These are phyloP conservation scores for Ogataea trehaloabstinens DNA, from an alignment of 805 yeast species.

Conservation along the genomic window DNA sequence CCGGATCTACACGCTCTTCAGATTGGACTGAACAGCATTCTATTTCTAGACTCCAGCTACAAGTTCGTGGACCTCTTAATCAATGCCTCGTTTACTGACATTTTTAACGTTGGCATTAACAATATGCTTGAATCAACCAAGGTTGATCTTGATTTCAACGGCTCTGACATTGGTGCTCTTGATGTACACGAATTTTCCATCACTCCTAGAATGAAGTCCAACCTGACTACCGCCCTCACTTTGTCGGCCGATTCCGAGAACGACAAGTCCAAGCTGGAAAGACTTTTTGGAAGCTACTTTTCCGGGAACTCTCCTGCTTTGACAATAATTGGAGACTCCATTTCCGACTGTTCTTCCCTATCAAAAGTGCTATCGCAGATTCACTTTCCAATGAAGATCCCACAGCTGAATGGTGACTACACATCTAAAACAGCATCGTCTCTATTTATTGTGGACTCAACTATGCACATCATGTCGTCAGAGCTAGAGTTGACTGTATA, in stretches of 20 bases:
- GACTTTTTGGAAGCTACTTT: slow-evolving; percentile 36
- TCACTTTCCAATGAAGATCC: slow-evolving; percentile 28
- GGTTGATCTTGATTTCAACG: slow-evolving; percentile 29
- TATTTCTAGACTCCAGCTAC: slow-evolving; percentile 29
- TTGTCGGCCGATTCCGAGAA: slow-evolving; percentile 16
- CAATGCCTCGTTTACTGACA: slow-evolving; percentile 34
- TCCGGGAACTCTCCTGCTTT: slow-evolving; percentile 38
- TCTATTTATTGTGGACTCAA: slow-evolving; percentile 44
- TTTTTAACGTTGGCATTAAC: slow-evolving; percentile 27
- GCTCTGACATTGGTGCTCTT: slow-evolving; percentile 34
- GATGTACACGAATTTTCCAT: slow-evolving; percentile 26
- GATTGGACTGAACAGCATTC: slow-evolving; percentile 11
- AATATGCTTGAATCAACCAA: slow-evolving; percentile 24
- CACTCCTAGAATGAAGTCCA: slow-evolving; percentile 14
- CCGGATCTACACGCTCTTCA: slow-evolving; percentile 3
- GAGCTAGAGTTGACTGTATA: slow-evolving; percentile 52
- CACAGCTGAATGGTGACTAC: slow-evolving; percentile 19
- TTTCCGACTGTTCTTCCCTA: slow-evolving; percentile 22
- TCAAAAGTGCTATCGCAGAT: slow-evolving; percentile 27
- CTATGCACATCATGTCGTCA: slow-evolving; percentile 53
- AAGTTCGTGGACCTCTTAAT: slow-evolving; percentile 27
- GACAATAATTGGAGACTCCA: slow-evolving; percentile 27
- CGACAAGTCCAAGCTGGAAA: slow-evolving; percentile 28
- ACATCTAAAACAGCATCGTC: slow-evolving; percentile 22
- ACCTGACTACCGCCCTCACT: slow-evolving; percentile 22